Evolutionary conservation across 495 filamentous ascomycete species (phyloP), one percentile per base, ranked within the genome.

Genomic region (Lepraria neglecta): DNA sequence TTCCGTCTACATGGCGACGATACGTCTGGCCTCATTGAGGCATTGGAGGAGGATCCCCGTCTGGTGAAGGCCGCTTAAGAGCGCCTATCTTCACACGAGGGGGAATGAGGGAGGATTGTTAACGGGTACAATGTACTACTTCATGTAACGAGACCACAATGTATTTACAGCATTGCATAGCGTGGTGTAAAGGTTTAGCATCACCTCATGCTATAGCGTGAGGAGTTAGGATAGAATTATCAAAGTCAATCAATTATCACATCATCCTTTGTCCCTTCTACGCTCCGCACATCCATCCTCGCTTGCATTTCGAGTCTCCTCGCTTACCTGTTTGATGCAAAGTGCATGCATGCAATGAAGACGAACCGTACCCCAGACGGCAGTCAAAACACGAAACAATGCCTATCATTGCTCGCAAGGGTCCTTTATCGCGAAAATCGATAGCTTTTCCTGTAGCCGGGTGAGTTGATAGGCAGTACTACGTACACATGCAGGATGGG

Each of bases 1-100:
- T 40, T 78, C 40, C 75, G 73, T 54, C 31, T 80, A 17, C 70
- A 77, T 61, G 79, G 78, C 9, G 71, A 75, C 54, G 38, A 66
- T 15, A 52, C 35, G 3, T 50, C 54, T 6, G 64, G 64, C 17
- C 30, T 28, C 4, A 15, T 31, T 9, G 64, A 66, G 45, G 14
- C 2, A 9, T 24, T 65, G 19, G 48, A 63, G 17, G n/a, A 54
- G 6, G 54, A 63, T 21, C 17, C 33, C 42, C 40, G 38, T 14
- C n/a, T 14, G 5, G 19, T 56, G 35, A 43, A 10, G 38, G 35
- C 35, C 35, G 9, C 33, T 43, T 27, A 44, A n/a, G 54, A 2
- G 40, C 27, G 54, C 21, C 21, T 24, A 56, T 56, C 24, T 38
- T 11, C 40, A 11, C 31, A 42, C 38, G 24, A 17, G 10, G 14